Conservation (phyloP, 164 flowering plant genomes). For the Aristolochia contorta region DNA sequence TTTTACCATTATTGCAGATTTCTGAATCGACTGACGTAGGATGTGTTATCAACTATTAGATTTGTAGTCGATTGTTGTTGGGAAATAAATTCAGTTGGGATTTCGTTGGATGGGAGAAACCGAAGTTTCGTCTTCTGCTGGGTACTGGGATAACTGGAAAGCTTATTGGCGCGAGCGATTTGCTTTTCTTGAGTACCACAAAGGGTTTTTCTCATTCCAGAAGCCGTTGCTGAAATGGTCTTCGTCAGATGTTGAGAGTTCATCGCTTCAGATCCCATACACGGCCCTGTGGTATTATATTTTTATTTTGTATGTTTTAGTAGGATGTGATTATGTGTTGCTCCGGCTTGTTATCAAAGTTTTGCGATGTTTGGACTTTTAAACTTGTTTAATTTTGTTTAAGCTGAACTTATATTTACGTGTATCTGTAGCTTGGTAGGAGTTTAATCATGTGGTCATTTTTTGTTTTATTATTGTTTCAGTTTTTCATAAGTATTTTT, state of each 20-base stretch:
- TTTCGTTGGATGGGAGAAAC: slow-evolving; percentile 3
- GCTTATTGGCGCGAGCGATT: slow-evolving; percentile 55
- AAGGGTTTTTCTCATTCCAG: slow-evolving; percentile 35
- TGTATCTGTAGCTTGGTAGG: too few species aligned
- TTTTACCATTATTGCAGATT: too few species aligned
- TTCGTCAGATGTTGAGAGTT: slow-evolving; percentile 63
- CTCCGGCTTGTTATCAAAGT: background rate
- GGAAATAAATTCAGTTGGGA: too few species aligned
- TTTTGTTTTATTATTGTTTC: too few species aligned
- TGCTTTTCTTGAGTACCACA: slow-evolving; percentile 38
- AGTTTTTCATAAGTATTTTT: too few species aligned
- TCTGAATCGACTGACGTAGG: too few species aligned
- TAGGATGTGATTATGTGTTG: background rate
- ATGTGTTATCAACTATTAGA: too few species aligned
- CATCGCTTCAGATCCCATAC: slow-evolving; percentile 71
- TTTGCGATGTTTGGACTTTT: too few species aligned
- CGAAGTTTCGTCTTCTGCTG: slow-evolving; percentile 9
- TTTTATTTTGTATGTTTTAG: slow-evolving; percentile 1
- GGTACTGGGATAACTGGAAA: slow-evolving; percentile 26
- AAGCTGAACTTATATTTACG: too few species aligned
- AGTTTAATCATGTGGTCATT: too few species aligned
- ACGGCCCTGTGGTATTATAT: slow-evolving; percentile 59
- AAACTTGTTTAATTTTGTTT: too few species aligned
- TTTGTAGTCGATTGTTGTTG: too few species aligned
- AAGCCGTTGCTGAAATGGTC: slow-evolving; percentile 64